These are phyloP conservation scores for Rachicladosporium sp. DNA, from an alignment of 2,329 filamentous ascomycete species.

Conservation along the genomic window DNA sequence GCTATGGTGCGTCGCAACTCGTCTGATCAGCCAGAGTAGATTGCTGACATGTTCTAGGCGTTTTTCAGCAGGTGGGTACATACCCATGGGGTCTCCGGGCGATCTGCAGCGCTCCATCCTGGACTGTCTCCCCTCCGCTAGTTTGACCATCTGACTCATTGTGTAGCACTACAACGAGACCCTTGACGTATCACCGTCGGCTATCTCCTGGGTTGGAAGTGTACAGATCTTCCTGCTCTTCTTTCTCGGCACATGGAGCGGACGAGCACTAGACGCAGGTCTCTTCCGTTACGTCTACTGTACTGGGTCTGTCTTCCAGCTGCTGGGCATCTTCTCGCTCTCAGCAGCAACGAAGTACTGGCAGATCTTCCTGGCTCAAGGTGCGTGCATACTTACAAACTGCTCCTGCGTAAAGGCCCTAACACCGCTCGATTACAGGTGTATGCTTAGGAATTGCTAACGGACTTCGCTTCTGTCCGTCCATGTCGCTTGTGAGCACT, in stretches of 20 bases:
- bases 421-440: too few relatives aligned
- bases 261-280: constrained; percentile 40
- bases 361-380: constrained; percentile 41
- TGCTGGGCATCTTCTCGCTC: constrained; percentile 41
- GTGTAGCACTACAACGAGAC: constrained; percentile 33
- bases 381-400: too few relatives aligned
- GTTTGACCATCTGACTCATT: too few relatives aligned
- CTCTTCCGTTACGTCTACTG: constrained; percentile 34
- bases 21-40: too few relatives aligned
- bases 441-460: constrained; percentile 43
- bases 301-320: constrained; percentile 32
- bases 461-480: constrained; percentile 52
- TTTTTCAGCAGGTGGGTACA: constrained; percentile 29
- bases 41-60: too few relatives aligned
- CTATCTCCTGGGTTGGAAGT: constrained; percentile 43
- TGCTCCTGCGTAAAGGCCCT: too few relatives aligned
- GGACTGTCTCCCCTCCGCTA: too few relatives aligned
- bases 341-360: constrained; percentile 39
- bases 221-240: constrained; percentile 42
- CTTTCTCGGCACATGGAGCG: constrained; percentile 39
- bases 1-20: too few relatives aligned
- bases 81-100: too few relatives aligned
- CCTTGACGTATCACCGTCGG: constrained; percentile 25
- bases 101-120: too few relatives aligned
- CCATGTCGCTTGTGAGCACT: constrained; percentile 52